These are phyloP conservation scores for Crithidia thermophila DNA, from an alignment of 208 protist genomes.

Conservation along the genomic window DNA sequence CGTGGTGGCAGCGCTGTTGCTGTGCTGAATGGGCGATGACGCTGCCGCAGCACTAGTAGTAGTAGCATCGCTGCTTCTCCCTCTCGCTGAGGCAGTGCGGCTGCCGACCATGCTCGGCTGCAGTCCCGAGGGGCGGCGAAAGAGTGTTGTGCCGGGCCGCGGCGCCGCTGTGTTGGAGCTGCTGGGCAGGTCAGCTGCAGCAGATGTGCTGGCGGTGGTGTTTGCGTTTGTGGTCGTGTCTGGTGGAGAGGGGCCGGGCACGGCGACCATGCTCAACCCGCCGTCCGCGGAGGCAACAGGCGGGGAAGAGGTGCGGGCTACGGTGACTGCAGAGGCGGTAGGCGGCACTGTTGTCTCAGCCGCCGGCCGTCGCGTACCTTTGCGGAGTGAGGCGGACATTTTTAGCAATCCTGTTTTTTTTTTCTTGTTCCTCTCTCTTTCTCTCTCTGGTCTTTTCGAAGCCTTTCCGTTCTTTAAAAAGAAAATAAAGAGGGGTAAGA, in stretches of 20 bases:
- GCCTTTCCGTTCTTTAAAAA: not conserved
- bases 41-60: too few relatives aligned
- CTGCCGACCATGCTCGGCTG: not conserved
- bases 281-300: not conserved
- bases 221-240: too few relatives aligned
- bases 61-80: too few relatives aligned
- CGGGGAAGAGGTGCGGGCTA: not conserved
- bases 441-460: too few relatives aligned
- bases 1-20: too few relatives aligned
- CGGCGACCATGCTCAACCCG: not conserved
- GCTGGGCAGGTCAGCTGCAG: too few relatives aligned
- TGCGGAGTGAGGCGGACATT: conserved; percentile 15
- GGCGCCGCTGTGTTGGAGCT: too few relatives aligned
- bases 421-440: too few relatives aligned
- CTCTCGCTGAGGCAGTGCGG: too few relatives aligned
- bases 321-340: not conserved
- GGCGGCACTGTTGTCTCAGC: not conserved
- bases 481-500: not conserved
- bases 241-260: not conserved
- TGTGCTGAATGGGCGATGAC: too few relatives aligned
- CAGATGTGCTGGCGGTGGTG: too few relatives aligned
- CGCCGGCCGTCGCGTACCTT: not conserved
- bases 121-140: conserved; percentile 13
- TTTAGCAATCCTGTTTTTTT: not conserved
- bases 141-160: not conserved